Percentiles rank a stretch among this genome's conserved stretches.
phyloP scores from a whole-genome alignment of 495 filamentous ascomycete genomes.

The Tuber microsphaerosporum region DNA sequence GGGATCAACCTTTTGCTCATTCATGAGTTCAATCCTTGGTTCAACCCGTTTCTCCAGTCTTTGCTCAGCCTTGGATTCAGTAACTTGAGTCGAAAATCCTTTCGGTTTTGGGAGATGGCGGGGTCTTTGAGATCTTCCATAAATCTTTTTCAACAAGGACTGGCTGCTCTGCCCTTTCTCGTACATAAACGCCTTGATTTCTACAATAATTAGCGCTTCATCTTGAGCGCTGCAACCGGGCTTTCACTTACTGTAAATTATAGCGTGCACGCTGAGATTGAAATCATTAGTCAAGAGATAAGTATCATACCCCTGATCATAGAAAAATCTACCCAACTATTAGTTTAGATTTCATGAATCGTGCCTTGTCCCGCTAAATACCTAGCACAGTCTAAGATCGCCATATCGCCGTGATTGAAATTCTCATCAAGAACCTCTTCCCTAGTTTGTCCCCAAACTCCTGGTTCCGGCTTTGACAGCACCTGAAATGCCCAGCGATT shows the following conservation, averaged over 20 bases:
- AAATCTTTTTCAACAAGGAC: slow-evolving; percentile 15
- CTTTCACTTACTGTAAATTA: slow-evolving; percentile 31
- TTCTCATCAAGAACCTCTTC: slow-evolving; percentile 32
- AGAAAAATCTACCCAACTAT: slow-evolving; percentile 26
- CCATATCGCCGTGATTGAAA: slow-evolving; percentile 27
- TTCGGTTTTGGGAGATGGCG: not conserved
- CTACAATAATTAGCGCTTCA: slow-evolving; percentile 4
- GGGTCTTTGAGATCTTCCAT: slow-evolving; percentile 5
- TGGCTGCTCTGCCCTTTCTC: slow-evolving; percentile 11
- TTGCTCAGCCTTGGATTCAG: not conserved
- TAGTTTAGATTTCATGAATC: slow-evolving; percentile 4
- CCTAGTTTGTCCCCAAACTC: slow-evolving; percentile 39
- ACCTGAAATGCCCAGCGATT: slow-evolving; percentile 33
- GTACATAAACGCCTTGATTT: slow-evolving; percentile 19
- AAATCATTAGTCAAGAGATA: slow-evolving; percentile 37
- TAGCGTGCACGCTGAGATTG: slow-evolving; percentile 38
- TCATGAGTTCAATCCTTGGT: not conserved
- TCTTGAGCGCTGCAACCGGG: not conserved
- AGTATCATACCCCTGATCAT: slow-evolving; percentile 19
- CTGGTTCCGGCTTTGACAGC: slow-evolving; percentile 26
- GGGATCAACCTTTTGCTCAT: not conserved
- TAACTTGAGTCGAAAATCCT: not conserved
- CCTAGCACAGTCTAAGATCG: slow-evolving; percentile 41
- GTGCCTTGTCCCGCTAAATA: not conserved
- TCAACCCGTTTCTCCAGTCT: not conserved